Evolutionary conservation across 2,329 filamentous ascomycete species (phyloP).

Genomic region (Alternaria hordeiaustralica): DNA sequence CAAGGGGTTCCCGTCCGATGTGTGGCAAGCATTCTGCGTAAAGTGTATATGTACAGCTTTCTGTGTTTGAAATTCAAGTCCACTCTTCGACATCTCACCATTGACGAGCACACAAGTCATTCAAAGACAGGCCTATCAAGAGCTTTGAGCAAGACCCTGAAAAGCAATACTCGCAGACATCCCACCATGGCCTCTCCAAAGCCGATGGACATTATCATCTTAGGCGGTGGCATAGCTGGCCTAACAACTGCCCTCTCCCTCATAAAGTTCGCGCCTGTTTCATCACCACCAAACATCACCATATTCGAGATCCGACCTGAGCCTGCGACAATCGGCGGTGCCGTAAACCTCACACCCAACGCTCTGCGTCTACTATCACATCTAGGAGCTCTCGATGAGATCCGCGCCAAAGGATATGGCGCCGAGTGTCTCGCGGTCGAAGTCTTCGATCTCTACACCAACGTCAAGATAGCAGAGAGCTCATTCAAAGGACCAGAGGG

Average conservation of each 20-base stretch:
- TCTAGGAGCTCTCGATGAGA: conserved; percentile 56
- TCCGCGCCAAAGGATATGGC: conserved; percentile 50
- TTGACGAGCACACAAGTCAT: neutral
- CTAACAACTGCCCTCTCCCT: conserved; percentile 52
- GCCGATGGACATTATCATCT: conserved; percentile 36
- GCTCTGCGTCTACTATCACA: conserved; percentile 62
- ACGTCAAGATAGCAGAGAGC: conserved; percentile 52
- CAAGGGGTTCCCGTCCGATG: neutral
- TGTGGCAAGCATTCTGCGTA: neutral
- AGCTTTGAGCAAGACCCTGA: neutral
- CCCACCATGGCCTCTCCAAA: conserved; percentile 4
- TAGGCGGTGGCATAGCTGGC: conserved; percentile 44
- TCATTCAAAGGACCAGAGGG: conserved; percentile 52
- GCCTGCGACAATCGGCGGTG: conserved; percentile 61
- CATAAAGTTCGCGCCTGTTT: conserved; percentile 50
- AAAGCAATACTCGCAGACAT: neutral
- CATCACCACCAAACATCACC: conserved; percentile 48
- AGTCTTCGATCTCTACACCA: conserved; percentile 53
- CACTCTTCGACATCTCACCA: neutral
- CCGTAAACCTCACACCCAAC: conserved; percentile 68
- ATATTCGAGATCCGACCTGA: conserved; percentile 58
- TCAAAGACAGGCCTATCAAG: neutral
- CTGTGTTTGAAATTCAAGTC: neutral
- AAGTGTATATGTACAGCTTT: neutral
- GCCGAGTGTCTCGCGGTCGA: conserved; percentile 53